Base-by-base conservation (phyloP, 1,284 basidiomycete species). In the Ganoderma leucocontextum region DNA sequence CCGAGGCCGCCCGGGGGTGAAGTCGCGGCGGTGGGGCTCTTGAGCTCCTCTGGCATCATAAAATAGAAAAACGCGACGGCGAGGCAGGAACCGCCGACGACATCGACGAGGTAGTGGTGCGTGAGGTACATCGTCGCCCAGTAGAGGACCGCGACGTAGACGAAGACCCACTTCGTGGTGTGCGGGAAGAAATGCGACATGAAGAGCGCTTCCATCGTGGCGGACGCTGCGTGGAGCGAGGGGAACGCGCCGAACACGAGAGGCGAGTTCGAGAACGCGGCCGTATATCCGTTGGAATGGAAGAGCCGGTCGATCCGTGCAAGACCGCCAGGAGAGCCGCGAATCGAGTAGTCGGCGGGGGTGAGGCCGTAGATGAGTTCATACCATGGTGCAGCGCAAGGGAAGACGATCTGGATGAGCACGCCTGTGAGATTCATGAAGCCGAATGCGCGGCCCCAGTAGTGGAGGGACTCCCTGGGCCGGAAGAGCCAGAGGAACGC, bases 91-190 rank as follows among this genome's bases (percentile, higher is more conserved):
- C 97, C 97, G 3, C 92, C 95, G 44, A 97, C 95, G 74, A 99
- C 92, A 78, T 99, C 98, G 81, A 99, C 95, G 74, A 99, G 91
- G 85, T 99, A 99, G 83, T 99, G 96, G 79, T 98, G 96, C 6
- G 94, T 95, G 74, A 97, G 90, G 84, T 98, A 98, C 97, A 99
- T 99, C 41, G 97, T 99, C 33, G 94, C 92, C 97, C 97, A 99
- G 81, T 98, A 99, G 1, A 99, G 87, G 41, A 95, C 83, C n/a
- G 89, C 90, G 2, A 91, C 90, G 80, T 99, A 99, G 81, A 83
- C 95, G 96, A 99, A 69, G 22, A 92, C 91, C 72, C 88, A 88
- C 65, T 82, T 82, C 17, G 87, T 85, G 22, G 86, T 86, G 72
- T 86, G 83, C 0, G 95, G 95, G 89, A 99, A 99, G 82, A 99